Base-by-base conservation (phyloP, 179 eudicot species). In the Silene vulgaris region DNA sequence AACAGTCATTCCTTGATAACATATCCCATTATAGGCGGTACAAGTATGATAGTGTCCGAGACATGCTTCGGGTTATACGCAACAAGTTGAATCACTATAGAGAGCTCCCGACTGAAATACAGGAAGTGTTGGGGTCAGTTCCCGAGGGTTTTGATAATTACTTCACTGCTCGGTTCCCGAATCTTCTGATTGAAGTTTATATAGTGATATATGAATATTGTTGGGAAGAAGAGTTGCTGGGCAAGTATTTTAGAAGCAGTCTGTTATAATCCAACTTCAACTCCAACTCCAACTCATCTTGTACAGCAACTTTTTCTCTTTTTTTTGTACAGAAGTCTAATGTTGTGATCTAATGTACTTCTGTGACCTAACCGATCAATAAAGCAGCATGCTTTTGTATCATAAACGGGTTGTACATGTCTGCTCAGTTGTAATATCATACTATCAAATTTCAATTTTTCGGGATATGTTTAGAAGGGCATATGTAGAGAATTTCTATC, bases 81-180 rank as follows among this genome's bases (percentile, higher is more conserved):
- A 90, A 90, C 79, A 90, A 88, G 79, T 59, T 88, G 59, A 90
- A 90, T 71, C 96, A 90, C 80, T 90, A 83, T 69, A 77, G 92
- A 23, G 92, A 88, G 71, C 89, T 90, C 74, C 84, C 90, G 9
- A 68, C 50, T 12, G 90, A 90, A 43, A 85, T 90, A 19, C 92
- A 80, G 75, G 85, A 78, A 62, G 82, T 85, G 4, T 52, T 90
- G 61, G 96, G 96, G 21, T 74, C 89, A 0, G 88, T 90, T 80
- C 96, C 96, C 4, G 86, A 85, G 56, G 96, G 96, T 26, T 90
- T 88, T 68, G 87, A 90, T 74, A 32, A 54, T 63, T 90, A 90
- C 80, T 90, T 90, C 72, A 77, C 84, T 0, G 81, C 70, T 16
- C 80, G 96, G 17, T 90, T 90, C 67, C 96, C 96, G 0, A 90